Base-by-base conservation (phyloP, 306 rosid genomes). In the Crataegus laevigata region DNA sequence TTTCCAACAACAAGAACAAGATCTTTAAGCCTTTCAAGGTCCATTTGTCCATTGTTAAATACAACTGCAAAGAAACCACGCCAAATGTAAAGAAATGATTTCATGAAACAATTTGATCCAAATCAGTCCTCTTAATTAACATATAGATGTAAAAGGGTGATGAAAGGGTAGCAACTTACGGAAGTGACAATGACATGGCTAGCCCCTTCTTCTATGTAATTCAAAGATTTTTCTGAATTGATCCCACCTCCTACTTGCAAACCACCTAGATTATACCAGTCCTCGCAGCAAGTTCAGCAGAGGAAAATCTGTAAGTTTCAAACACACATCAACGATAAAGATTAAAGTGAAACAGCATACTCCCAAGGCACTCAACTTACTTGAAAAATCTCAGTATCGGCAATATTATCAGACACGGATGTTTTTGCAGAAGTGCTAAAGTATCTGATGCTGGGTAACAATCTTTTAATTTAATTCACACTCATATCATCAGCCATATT, bases 211-310 rank as follows among this genome's bases (percentile, higher is more conserved):
- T 80, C 88, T 32, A 94, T 88, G 85, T 89, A 92, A 78, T 73
- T 83, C 82, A 84, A 70, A 79, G 91, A 87, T 85, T 94, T 94
- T 59, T 89, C 93, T 68, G 96, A 85, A 88, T 88, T 94, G 76
- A 94, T 94, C 77, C 99, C 99, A 64, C 99, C 99, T 65, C 99
- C 99, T 2, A 92, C 91, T 89, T 94, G 97, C 78, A 92, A 69
- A 77, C 99, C 89, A 62, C 98, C 97, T 91, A 77, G 58, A 71
- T 71, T 80, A 67, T 77, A 77, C 82, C 84, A 84, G 80, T 84
- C 91, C 83, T 80, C 87, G 78, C 87, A 84, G 81, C 82, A 83
- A 87, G 87, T 88, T 87, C 83, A 84, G 89, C 83, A 83, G 77
- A 88, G 84, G 86, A 91, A 85, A 72, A 71, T 82, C 85, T 88